Conservation (phyloP, 345 rosid species). For the Aegle marmelos region DNA sequence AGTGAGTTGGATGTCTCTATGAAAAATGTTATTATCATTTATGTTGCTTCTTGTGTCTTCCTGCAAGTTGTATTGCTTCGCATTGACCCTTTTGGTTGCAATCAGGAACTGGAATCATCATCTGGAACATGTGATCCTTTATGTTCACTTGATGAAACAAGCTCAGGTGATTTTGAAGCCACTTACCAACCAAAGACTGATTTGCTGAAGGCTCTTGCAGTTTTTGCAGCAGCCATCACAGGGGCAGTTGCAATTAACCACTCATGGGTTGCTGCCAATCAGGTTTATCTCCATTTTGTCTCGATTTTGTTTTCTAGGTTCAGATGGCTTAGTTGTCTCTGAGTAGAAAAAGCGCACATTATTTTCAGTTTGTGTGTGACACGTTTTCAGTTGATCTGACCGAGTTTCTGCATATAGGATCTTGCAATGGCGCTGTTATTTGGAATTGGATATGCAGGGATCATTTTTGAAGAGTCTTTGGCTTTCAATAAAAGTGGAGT, state of each 20-base stretch:
- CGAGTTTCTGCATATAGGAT: constrained; percentile 56
- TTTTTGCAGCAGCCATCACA: constrained; percentile 71
- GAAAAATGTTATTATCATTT: not conserved
- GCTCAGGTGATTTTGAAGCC: constrained; percentile 65
- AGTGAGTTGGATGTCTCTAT: not conserved
- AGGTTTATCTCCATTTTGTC: constrained; percentile 37
- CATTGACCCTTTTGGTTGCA: constrained; percentile 22
- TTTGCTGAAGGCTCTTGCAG: constrained; percentile 67
- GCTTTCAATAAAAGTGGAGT: constrained; percentile 97
- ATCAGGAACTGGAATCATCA: constrained; percentile 53
- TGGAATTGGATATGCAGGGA: constrained; percentile 82
- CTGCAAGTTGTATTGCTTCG: not conserved
- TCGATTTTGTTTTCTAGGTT: not conserved
- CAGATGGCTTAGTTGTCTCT: not conserved
- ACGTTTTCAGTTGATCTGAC: constrained; percentile 18
- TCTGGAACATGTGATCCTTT: constrained; percentile 83
- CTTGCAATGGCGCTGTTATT: constrained; percentile 92
- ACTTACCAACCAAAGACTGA: constrained; percentile 83
- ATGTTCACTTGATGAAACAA: constrained; percentile 85
- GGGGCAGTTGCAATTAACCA: constrained; percentile 87
- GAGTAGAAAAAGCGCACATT: not conserved
- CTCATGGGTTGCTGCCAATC: constrained; percentile 96
- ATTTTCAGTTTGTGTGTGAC: not conserved
- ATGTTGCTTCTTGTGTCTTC: constrained; percentile 1
- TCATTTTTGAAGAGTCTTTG: constrained; percentile 88